phyloP scores from a whole-genome alignment of 2,329 filamentous ascomycete genomes.

The Talaromyces sp. region DNA sequence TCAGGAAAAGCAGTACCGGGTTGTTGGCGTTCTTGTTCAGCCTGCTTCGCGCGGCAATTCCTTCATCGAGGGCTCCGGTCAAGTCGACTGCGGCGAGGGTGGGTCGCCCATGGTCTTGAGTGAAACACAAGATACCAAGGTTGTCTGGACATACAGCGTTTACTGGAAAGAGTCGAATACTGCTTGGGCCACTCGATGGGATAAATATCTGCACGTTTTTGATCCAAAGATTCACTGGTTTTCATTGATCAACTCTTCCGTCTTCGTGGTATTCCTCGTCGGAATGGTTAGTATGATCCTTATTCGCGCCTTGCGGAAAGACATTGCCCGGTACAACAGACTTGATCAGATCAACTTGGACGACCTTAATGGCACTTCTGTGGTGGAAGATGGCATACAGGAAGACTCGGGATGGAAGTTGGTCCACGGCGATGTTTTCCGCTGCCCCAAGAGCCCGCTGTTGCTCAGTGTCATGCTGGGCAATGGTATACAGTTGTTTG shows the following conservation, averaged over 20 bases:
- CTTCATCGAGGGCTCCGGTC: constrained; percentile 43
- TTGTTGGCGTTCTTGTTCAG: constrained; percentile 86
- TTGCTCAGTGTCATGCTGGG: constrained; percentile 82
- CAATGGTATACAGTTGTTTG: constrained; percentile 92
- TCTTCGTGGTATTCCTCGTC: constrained; percentile 88
- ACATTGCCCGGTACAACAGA: constrained; percentile 94
- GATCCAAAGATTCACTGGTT: constrained; percentile 99
- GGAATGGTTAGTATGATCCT: constrained; percentile 91
- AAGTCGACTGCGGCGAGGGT: constrained; percentile 57
- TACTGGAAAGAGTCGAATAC: constrained; percentile 80
- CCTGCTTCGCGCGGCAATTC: constrained; percentile 65
- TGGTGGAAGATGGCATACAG: constrained; percentile 84
- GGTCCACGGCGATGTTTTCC: constrained; percentile 95
- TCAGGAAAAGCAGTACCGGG: constrained; percentile 62
- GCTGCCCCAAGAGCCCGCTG: constrained; percentile 74
- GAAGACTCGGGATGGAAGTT: constrained; percentile 99
- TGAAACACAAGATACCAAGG: constrained; percentile 57
- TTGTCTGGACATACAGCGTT: constrained; percentile 88
- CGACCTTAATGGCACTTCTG: constrained; percentile 73
- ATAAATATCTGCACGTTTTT: constrained; percentile 96
- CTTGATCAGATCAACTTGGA: constrained; percentile 87
- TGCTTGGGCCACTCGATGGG: constrained; percentile 95
- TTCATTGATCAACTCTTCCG: constrained; percentile 89
- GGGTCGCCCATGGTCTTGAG: constrained; percentile 58
- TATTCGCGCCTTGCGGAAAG: constrained; percentile 80